Evolutionary conservation across 2,329 filamentous ascomycete genomes (phyloP).

Genomic region (Alternaria novae-zelandiae): DNA sequence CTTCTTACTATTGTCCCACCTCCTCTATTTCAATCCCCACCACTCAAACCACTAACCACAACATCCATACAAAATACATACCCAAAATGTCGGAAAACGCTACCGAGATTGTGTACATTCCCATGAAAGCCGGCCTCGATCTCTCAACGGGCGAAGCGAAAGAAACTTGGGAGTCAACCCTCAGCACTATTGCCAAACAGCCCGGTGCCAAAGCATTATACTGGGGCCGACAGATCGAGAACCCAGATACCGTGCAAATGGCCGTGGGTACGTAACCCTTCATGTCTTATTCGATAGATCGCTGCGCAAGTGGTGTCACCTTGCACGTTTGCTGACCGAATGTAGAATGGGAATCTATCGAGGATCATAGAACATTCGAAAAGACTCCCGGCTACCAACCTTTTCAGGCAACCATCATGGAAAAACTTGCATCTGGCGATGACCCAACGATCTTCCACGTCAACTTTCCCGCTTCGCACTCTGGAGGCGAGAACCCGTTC

Average conservation of each 20-base stretch:
- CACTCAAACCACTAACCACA: not conserved
- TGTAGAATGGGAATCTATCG: conserved; percentile 53
- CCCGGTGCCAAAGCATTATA: conserved; percentile 45
- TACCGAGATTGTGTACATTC: conserved; percentile 51
- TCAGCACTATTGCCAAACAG: conserved; percentile 44
- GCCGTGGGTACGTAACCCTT: conserved; percentile 50
- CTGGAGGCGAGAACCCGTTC: conserved; percentile 31
- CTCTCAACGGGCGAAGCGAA: conserved; percentile 33
- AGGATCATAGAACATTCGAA: conserved; percentile 52
- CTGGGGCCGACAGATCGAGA: conserved; percentile 51
- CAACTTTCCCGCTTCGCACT: conserved; percentile 27
- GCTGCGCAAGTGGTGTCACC: no score
- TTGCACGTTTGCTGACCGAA: not conserved
- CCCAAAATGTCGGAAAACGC: conserved; percentile 29
- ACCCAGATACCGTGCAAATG: conserved; percentile 45
- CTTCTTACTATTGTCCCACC: not conserved
- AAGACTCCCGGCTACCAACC: conserved; percentile 44
- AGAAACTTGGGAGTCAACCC: conserved; percentile 37
- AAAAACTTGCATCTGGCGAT: conserved; percentile 33
- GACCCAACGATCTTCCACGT: conserved; percentile 43
- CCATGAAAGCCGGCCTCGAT: conserved; percentile 45
- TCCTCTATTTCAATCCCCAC: not conserved
- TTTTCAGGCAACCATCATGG: conserved; percentile 43
- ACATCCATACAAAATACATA: not conserved
- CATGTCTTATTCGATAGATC: not conserved